A percentile compares a stretch with the other conserved stretches of the same genome.
Evolutionary conservation across 306 rosid species (phyloP).

Genomic region (Cicer arietinum): DNA sequence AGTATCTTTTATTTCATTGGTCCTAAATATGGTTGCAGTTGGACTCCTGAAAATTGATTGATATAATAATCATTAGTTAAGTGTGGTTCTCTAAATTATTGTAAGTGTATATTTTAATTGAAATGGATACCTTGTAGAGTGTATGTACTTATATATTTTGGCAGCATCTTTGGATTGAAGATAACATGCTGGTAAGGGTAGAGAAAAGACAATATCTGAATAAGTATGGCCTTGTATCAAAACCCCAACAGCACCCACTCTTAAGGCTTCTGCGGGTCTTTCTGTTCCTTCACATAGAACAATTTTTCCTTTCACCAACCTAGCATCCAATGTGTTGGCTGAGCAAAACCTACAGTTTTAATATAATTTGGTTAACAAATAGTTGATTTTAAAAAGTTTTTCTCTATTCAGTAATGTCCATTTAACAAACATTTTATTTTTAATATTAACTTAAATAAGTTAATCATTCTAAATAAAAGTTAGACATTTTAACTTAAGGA

Average conservation of each 20-base stretch:
- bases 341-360: background rate
- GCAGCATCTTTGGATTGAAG: constrained; percentile 19
- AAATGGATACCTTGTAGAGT: constrained; percentile 38
- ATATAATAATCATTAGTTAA: background rate
- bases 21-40: constrained; percentile 43
- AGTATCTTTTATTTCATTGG: constrained; percentile 24
- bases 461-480: no score
- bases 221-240: background rate
- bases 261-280: background rate
- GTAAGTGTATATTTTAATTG: background rate
- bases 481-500: no score
- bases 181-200: constrained; percentile 42
- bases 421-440: background rate
- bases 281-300: constrained; percentile 41
- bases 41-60: constrained; percentile 29
- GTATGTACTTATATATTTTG: constrained; percentile 20
- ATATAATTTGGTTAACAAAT: background rate
- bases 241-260: constrained; percentile 39
- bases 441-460: constrained; percentile 16
- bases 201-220: background rate
- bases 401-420: background rate
- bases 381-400: background rate
- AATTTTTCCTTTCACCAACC: constrained; percentile 48
- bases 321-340: background rate
- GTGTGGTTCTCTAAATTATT: background rate